These are phyloP conservation scores for Blastocystis sp. DNA, from an alignment of 352 stramenopile genomes.

Conservation along the genomic window DNA sequence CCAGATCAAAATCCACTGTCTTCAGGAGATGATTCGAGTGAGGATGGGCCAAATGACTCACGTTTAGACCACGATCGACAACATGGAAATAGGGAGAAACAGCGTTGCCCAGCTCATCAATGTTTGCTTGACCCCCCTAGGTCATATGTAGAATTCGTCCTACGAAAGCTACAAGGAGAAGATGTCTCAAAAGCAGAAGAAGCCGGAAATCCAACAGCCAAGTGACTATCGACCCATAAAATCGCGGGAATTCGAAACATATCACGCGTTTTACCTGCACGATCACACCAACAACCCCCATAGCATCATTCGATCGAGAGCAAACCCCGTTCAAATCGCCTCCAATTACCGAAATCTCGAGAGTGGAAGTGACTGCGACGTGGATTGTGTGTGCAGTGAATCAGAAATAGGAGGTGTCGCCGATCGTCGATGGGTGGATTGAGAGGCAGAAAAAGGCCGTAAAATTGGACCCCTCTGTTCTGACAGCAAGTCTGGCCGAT, in stretches of 20 bases:
- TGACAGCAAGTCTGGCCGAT: constrained; percentile 5
- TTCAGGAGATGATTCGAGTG: neutral
- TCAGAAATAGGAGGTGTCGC: constrained; percentile 19
- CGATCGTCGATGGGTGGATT: neutral
- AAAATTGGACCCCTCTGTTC: neutral
- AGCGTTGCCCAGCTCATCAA: neutral
- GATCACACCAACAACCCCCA: constrained; percentile 30
- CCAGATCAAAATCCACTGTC: neutral
- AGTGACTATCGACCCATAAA: neutral
- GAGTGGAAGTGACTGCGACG: constrained; percentile 32
- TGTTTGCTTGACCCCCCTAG: neutral
- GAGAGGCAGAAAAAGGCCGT: neutral
- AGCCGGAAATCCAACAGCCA: neutral
- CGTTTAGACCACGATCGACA: neutral
- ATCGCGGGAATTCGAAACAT: neutral
- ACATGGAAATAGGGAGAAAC: constrained; percentile 12
- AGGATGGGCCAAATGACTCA: neutral
- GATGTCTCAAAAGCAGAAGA: neutral
- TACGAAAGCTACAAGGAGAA: neutral
- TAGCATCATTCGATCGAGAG: neutral
- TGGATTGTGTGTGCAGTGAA: neutral
- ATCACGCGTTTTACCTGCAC: constrained; percentile 19
- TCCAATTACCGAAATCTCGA: neutral
- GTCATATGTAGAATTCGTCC: neutral
- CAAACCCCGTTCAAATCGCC: neutral